These are phyloP conservation scores for Alternaria sp. DNA, from an alignment of 2,329 filamentous ascomycete species.

Conservation along the genomic window DNA sequence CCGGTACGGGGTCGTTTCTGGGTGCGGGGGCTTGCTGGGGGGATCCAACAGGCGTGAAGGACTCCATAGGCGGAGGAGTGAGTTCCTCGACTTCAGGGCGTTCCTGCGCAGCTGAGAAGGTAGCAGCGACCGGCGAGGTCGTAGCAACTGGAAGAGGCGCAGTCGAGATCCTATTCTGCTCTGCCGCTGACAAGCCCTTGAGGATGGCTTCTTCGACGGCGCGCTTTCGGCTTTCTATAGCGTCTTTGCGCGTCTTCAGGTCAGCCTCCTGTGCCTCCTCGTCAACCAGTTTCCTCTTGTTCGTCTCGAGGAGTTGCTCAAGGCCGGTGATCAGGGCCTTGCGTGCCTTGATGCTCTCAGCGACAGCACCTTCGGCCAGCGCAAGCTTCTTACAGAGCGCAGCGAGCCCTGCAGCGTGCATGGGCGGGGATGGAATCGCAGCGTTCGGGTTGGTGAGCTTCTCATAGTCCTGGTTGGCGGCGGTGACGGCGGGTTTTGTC, in stretches of 20 bases:
- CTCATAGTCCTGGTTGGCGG: constrained; percentile 82
- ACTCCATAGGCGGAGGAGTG: constrained; percentile 77
- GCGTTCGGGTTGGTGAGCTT: constrained; percentile 79
- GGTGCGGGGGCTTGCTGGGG: constrained; percentile 43
- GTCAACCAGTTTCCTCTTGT: constrained; percentile 72
- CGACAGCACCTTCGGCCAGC: constrained; percentile 86
- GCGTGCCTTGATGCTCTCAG: constrained; percentile 88
- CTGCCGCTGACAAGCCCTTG: constrained; percentile 75
- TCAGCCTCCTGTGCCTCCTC: constrained; percentile 75
- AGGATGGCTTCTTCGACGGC: constrained; percentile 94
- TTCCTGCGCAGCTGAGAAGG: constrained; percentile 57
- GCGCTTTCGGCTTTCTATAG: constrained; percentile 82
- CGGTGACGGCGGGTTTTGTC: constrained; percentile 71
- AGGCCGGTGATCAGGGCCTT: constrained; percentile 79
- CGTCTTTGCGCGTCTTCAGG: constrained; percentile 71
- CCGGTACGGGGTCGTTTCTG: constrained; percentile 27
- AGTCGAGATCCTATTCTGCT: constrained; percentile 59
- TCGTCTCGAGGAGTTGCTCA: constrained; percentile 81
- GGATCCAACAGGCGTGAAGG: constrained; percentile 62
- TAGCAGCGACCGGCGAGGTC: constrained; percentile 25
- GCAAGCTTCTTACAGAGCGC: constrained; percentile 89
- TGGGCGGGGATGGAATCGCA: constrained; percentile 79
- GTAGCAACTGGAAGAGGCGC: constrained; percentile 42
- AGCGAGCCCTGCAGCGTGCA: constrained; percentile 89
- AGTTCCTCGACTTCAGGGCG: constrained; percentile 86